Percentiles rank a stretch among this genome's conserved stretches.
Conservation (phyloP, 352 stramenopile species). For the Globisporangium polare region DNA sequence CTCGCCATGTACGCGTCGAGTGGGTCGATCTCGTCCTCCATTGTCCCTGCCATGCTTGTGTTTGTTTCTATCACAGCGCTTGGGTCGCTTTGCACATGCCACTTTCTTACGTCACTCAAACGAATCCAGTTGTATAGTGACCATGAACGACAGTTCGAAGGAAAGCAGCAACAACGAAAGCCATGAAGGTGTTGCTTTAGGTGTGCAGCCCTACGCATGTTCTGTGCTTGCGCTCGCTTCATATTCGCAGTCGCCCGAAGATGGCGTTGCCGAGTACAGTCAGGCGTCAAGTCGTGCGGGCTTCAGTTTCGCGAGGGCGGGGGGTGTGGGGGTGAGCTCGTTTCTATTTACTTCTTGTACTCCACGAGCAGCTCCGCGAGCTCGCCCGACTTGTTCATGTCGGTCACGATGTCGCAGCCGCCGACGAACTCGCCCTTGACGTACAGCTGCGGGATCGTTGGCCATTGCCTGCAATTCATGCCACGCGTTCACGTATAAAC, state of each 20-base stretch:
- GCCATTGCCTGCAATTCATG: constrained; percentile 81
- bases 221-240: no score
- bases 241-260: no score
- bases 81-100: neutral
- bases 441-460: constrained; percentile 98
- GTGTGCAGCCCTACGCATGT: no score
- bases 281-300: neutral
- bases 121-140: no score
- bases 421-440: constrained; percentile 99
- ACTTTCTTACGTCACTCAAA: neutral
- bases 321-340: no score
- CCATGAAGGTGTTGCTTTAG: neutral
- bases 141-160: neutral
- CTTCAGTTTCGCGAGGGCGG: no score
- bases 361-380: constrained; percentile 86
- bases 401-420: constrained; percentile 98
- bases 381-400: constrained; percentile 93
- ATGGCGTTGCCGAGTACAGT: neutral
- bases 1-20: constrained; percentile 82
- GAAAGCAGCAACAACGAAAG: neutral
- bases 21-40: constrained; percentile 46
- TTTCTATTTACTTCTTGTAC: constrained; percentile 55
- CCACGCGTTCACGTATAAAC: neutral
- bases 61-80: neutral
- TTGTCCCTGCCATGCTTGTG: constrained; percentile 12